These are phyloP conservation scores for Neopestalotiopsis rosae DNA, from an alignment of 2,329 filamentous ascomycete genomes.

Conservation along the genomic window DNA sequence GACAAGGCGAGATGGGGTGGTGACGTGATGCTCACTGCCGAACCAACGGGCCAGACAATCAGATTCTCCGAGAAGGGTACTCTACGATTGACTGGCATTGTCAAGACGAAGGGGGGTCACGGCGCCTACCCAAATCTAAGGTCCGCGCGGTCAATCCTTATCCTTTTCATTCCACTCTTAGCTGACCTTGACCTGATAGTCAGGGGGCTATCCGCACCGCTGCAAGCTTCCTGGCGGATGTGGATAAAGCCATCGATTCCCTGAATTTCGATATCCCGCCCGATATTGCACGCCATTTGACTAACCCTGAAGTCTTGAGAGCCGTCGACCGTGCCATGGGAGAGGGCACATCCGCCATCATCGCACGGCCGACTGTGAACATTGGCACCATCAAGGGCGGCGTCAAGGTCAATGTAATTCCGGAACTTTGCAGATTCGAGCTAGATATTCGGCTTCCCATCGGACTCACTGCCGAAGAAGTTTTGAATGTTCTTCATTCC, in stretches of 20 bases:
- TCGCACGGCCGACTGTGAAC: slow-evolving; percentile 9
- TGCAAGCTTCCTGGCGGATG: neutral
- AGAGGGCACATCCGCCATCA: slow-evolving; percentile 4
- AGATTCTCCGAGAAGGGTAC: slow-evolving; percentile 10
- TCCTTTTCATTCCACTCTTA: neutral
- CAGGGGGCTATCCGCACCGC: slow-evolving; percentile 9
- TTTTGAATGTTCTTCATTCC: neutral
- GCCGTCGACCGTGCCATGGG: slow-evolving; percentile 7
- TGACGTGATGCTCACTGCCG: slow-evolving; percentile 11
- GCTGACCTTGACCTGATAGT: neutral
- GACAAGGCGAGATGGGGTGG: slow-evolving; percentile 5
- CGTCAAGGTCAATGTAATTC: slow-evolving; percentile 4
- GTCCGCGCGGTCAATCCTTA: neutral
- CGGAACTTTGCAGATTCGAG: neutral
- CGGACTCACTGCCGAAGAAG: neutral
- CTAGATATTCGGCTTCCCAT: slow-evolving; percentile 12
- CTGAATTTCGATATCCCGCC: neutral
- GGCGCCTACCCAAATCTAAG: slow-evolving; percentile 1
- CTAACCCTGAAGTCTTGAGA: neutral
- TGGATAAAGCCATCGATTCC: neutral
- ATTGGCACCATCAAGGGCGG: slow-evolving; percentile 3
- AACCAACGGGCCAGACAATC: slow-evolving; percentile 5
- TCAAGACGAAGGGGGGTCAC: neutral
- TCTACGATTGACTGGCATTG: neutral
- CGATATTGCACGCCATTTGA: slow-evolving; percentile 6